A percentile compares a stretch with the other conserved stretches of the same genome.
phyloP scores from a whole-genome alignment of 2,329 filamentous ascomycete genomes.

The Penicillium hordei region DNA sequence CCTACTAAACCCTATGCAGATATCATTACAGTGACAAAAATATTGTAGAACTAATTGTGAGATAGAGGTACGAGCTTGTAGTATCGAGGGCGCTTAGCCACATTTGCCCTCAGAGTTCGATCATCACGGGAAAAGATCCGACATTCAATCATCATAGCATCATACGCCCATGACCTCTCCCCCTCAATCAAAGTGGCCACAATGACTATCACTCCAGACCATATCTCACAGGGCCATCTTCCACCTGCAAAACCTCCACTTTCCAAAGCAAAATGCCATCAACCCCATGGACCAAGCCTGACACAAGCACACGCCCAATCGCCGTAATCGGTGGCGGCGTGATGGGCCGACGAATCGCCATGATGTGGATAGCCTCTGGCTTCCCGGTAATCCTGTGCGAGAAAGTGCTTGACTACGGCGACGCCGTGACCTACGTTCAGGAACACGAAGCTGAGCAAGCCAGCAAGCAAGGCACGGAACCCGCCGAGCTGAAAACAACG shows the following conservation, averaged over 20 bases:
- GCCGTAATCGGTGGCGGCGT: conserved; percentile 23
- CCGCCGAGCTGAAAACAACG: conserved; percentile 10
- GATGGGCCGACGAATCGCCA: conserved; percentile 24
- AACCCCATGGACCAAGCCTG: conserved; percentile 19
- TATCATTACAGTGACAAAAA: neutral
- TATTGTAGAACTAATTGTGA: neutral
- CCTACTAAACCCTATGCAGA: neutral
- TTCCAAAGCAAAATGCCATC: conserved; percentile 15
- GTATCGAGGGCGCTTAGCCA: conserved; percentile 3
- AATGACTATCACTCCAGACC: neutral
- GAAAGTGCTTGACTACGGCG: conserved; percentile 8
- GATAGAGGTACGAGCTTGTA: neutral
- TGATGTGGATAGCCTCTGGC: conserved; percentile 23
- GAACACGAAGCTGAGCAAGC: conserved; percentile 16
- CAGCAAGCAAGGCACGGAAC: conserved; percentile 15
- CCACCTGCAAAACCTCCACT: neutral
- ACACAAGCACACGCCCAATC: conserved; percentile 23
- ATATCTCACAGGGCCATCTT: neutral
- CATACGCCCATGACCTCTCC: neutral
- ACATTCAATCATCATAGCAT: conserved; percentile 15
- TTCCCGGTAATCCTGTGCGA: conserved; percentile 20
- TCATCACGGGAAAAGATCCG: conserved; percentile 11
- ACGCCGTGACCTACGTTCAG: conserved; percentile 17
- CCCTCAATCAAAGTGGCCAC: neutral
- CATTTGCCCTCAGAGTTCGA: conserved; percentile 10